A percentile compares a stretch with the other conserved stretches of the same genome.
Evolutionary conservation across 371 early-diverging fungal genomes (phyloP).

Genomic region (Choanephora cucurbitarum): DNA sequence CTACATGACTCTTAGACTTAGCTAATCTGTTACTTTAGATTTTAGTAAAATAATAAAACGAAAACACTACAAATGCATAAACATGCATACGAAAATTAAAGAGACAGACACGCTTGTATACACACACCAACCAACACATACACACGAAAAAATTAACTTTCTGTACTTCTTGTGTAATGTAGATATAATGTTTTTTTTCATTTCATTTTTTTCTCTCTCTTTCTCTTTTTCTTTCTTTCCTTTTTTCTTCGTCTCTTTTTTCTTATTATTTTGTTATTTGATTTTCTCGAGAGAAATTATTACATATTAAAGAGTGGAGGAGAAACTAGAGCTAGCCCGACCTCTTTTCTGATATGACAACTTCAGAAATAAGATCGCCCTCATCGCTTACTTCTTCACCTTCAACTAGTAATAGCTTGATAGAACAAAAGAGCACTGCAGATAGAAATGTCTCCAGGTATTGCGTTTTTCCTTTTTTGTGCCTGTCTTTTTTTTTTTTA

Average conservation of each 20-base stretch:
- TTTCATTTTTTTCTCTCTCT: not conserved
- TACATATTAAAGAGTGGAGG: not conserved
- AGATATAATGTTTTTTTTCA: not conserved
- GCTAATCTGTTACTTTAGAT: no score
- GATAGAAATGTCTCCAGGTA: not conserved
- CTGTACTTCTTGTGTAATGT: no score
- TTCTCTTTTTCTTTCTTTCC: not conserved
- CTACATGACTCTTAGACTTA: no score
- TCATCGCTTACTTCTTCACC: slow-evolving; percentile 4
- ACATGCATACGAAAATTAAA: no score
- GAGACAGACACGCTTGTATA: no score
- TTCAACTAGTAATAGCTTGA: not conserved
- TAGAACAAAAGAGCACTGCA: not conserved
- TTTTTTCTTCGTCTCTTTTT: slow-evolving; percentile 3
- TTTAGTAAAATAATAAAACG: no score
- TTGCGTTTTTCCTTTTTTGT: not conserved
- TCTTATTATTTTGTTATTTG: slow-evolving; percentile 1
- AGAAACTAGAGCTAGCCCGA: not conserved
- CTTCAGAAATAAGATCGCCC: slow-evolving; percentile 11
- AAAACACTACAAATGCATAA: no score
- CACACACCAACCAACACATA: no score
- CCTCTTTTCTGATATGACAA: slow-evolving; percentile 3
- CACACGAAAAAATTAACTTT: not conserved
- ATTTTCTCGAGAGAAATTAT: not conserved
- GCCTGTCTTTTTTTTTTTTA: no score